Evolutionary conservation across 208 protist species (phyloP).

Genomic region (Leishmania major): DNA sequence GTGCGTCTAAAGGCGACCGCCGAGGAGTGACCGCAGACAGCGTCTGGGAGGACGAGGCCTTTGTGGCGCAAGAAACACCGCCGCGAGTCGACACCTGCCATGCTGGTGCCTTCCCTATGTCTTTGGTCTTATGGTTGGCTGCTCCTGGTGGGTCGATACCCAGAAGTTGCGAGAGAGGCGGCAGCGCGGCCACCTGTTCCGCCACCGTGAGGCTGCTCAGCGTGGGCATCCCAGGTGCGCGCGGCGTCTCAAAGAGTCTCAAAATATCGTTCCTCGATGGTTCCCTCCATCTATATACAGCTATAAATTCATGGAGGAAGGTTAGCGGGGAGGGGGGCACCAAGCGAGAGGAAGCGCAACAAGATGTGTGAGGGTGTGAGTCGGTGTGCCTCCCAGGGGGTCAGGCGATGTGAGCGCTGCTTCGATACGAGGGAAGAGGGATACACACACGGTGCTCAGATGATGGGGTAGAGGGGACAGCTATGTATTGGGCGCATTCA

Average conservation of each 20-base stretch:
- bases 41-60: neutral
- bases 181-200: constrained; percentile 40
- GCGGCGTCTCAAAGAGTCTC: neutral
- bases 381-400: neutral
- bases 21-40: neutral
- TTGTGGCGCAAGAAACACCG: neutral
- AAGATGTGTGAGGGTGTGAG: neutral
- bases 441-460: neutral
- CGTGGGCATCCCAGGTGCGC: neutral
- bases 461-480: neutral
- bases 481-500: neutral
- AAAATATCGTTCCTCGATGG: neutral
- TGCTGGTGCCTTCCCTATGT: neutral
- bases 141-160: constrained; percentile 8
- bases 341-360: neutral
- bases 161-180: constrained; percentile 34
- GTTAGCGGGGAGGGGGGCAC: neutral
- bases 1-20: neutral
- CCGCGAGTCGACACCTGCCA: neutral
- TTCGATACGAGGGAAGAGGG: neutral
- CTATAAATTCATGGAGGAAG: no score
- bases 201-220: constrained; percentile 28
- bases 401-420: neutral
- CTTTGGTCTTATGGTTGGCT: neutral
- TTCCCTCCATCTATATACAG: neutral